These are phyloP conservation scores for Phytophthora kernoviae DNA, from an alignment of 352 stramenopile genomes.

Conservation along the genomic window DNA sequence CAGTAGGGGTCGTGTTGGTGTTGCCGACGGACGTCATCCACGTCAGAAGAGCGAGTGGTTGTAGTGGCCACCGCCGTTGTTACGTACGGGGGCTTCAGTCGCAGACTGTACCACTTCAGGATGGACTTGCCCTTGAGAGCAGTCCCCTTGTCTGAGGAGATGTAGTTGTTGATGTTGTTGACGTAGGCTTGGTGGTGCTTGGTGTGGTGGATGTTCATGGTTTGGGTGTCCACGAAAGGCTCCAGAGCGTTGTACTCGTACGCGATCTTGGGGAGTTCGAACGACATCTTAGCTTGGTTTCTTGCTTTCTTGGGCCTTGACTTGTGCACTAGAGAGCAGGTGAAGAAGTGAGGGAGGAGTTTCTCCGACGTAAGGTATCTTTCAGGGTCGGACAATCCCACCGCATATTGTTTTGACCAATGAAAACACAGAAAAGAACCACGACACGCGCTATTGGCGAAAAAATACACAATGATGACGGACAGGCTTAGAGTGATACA, in stretches of 20 bases:
- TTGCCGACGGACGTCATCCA: constrained; percentile 86
- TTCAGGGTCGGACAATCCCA: constrained; percentile 36
- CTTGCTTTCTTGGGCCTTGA: constrained; percentile 10
- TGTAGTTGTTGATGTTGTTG: constrained; percentile 92
- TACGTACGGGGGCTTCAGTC: constrained; percentile 77
- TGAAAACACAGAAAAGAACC: constrained; percentile 3
- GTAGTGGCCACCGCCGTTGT: constrained; percentile 88
- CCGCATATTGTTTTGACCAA: constrained; percentile 24
- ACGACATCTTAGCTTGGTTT: constrained; percentile 52
- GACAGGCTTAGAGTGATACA: constrained; percentile 14
- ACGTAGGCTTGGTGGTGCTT: constrained; percentile 92
- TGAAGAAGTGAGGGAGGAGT: constrained; percentile 32
- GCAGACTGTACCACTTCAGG: constrained; percentile 72
- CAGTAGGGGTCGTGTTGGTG: constrained; percentile 81
- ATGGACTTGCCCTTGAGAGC: constrained; percentile 82
- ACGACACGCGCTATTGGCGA: background rate
- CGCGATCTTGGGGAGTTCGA: constrained; percentile 77
- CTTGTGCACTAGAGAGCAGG: constrained; percentile 24
- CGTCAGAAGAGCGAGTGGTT: constrained; percentile 93
- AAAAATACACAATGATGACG: constrained; percentile 7
- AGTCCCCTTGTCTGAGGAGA: constrained; percentile 73
- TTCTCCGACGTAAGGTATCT: constrained; percentile 2
- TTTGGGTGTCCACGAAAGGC: constrained; percentile 88
- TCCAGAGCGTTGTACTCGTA: constrained; percentile 91
- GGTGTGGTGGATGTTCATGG: constrained; percentile 93